Conservation (phyloP, 2,329 filamentous ascomycete species). For the Amauroascus niger region DNA sequence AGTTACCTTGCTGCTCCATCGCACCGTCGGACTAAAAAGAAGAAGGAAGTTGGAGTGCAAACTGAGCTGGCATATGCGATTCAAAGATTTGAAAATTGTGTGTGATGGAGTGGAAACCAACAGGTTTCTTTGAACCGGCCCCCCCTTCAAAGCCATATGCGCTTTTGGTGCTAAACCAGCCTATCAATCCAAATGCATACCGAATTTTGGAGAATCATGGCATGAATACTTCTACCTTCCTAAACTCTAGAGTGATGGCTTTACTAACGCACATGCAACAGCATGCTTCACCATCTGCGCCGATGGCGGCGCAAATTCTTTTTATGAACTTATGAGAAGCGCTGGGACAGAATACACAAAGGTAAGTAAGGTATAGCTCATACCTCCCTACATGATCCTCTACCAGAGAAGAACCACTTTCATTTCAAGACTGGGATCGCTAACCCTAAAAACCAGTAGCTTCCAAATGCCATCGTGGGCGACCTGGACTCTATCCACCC, state of each 20-base stretch:
- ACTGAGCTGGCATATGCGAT: background rate
- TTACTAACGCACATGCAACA: slow-evolving; percentile 25
- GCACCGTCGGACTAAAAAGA: too few relatives aligned
- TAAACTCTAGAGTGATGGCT: background rate
- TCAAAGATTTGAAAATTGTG: background rate
- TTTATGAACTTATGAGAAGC: slow-evolving; percentile 45
- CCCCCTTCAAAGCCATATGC: slow-evolving; percentile 32
- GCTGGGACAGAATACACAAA: slow-evolving; percentile 25
- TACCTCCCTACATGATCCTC: slow-evolving; percentile 15
- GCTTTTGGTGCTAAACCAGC: slow-evolving; percentile 53
- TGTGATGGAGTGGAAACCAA: slow-evolving; percentile 34
- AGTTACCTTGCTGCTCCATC: too few relatives aligned
- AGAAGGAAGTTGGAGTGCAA: background rate
- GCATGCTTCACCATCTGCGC: slow-evolving; percentile 65
- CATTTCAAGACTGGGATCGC: background rate
- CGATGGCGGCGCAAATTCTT: slow-evolving; percentile 79
- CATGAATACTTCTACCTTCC: slow-evolving; percentile 17
- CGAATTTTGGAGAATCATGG: slow-evolving; percentile 30
- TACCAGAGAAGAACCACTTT: too few relatives aligned
- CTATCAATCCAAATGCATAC: slow-evolving; percentile 41
- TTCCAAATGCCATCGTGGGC: slow-evolving; percentile 67
- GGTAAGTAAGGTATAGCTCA: slow-evolving; percentile 22
- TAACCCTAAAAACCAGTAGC: slow-evolving; percentile 25
- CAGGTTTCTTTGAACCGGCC: slow-evolving; percentile 31
- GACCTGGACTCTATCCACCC: slow-evolving; percentile 76